phyloP scores from a whole-genome alignment of 495 filamentous ascomycete genomes.

The Annulohypoxylon moriforme region DNA sequence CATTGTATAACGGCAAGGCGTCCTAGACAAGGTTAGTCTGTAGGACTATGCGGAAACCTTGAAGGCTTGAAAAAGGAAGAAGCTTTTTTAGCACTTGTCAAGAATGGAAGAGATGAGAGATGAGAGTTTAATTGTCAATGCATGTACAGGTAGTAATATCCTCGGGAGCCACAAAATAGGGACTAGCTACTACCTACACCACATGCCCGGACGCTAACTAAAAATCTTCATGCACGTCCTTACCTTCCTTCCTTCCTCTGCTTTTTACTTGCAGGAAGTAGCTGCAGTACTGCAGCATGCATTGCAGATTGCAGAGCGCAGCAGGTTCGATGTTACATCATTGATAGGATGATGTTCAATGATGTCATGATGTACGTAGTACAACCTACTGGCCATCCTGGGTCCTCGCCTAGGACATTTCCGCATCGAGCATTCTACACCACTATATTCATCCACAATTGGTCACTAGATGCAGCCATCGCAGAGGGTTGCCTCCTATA shows the following conservation, averaged over 20 bases:
- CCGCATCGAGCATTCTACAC: constrained; percentile 34
- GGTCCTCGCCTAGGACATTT: constrained; percentile 36
- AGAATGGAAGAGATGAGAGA: constrained; percentile 12
- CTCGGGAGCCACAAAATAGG: constrained; percentile 15
- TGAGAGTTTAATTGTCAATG: constrained; percentile 8
- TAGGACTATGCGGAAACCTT: background rate
- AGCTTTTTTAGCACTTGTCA: background rate
- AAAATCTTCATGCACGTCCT: background rate
- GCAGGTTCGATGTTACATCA: constrained; percentile 15
- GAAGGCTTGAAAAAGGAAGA: background rate
- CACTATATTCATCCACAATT: constrained; percentile 27
- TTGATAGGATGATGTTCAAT: background rate
- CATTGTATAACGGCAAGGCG: constrained; percentile 15
- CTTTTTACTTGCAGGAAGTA: constrained; percentile 31
- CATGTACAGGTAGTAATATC: constrained; percentile 6
- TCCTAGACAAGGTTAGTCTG: constrained; percentile 16
- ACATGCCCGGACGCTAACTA: background rate
- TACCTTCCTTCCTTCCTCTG: background rate
- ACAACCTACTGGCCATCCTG: constrained; percentile 26
- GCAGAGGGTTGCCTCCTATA: constrained; percentile 7
- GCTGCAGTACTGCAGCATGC: constrained; percentile 36
- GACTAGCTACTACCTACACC: background rate
- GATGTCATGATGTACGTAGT: constrained; percentile 8
- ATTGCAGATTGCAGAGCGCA: constrained; percentile 34
- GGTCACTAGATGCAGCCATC: constrained; percentile 24